Evolutionary conservation across 176 grass and related monocot species (phyloP), one percentile per base, ranked within the genome.

Genomic region (Cenchrus purpureus): DNA sequence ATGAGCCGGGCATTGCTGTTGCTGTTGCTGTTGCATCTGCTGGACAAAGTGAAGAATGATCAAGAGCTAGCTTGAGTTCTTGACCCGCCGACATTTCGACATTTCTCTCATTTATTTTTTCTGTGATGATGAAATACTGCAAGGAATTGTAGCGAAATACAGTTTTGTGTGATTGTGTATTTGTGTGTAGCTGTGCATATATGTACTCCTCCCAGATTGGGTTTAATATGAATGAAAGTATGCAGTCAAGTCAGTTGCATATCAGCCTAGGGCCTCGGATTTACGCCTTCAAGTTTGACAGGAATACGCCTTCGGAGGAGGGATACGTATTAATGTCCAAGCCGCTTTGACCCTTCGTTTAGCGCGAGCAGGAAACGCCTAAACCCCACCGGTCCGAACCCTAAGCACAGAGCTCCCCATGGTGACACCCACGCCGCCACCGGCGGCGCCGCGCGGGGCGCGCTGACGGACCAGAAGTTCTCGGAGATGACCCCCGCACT

Each of bases 391-490:
- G 12, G 46, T 2, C n/a, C 51, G 53, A 78, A 74, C 15, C 83
- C 66, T 79, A 70, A 73, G 77, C 54, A 51, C 45, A 57, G 29
- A 16, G 12, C 80, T 71, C 45, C 53, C 80, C 82, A 91, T 87
- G 82, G 76, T 81, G 19, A 20, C 79, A 52, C 72, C 83, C 73
- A 8, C 71, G 37, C 28, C 84, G 75, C 17, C 72, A 84, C 74
- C 83, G 54, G 70, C 74, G 17, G 71, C 15, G 92, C 72, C 45
- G 73, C 87, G 8, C 53, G 89, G 68, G 94, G 91, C 52, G 92
- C 93, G 59, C 86, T 98, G 52, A 92, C 97, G 13, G 86, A 87
- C 32, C 87, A 86, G 45, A 55, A 48, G 8, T 98, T 98, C 88
- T 94, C 88, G 78, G 84, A 91, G 63, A 65, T 98, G 8, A 63